Base-by-base conservation (phyloP, 306 rosid genomes). In the Cucumis cinereus region DNA sequence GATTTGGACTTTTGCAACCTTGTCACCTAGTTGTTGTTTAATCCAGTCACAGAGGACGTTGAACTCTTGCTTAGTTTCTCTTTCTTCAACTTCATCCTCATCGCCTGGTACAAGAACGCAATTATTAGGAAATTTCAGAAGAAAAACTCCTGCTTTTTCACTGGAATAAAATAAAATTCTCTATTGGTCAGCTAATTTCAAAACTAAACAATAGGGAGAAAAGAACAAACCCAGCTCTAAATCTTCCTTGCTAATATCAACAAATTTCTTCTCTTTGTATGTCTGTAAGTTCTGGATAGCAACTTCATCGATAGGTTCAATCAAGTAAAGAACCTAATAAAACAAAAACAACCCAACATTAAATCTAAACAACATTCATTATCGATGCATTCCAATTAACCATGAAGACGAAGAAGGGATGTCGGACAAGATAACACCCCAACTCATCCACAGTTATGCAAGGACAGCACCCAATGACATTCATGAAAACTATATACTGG, bases 231-330 rank as follows among this genome's bases (percentile, higher is more conserved):
- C 99, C 77, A 95, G 82, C 82, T 95, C 99, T 73, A 95, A 83
- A 81, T 95, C 99, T 70, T 95, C 99, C 88, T 95, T 95, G 92
- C 99, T 95, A 75, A 95, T 95, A 81, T 92, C 99, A 84, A 95
- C 97, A 87, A 95, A 95, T 75, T 90, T 92, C 81, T 95, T 92
- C 82, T 95, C 99, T 82, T 92, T 95, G 86, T 84, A 95, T 55
- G 98, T 95, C 71, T 92, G 97, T 74, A 95, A 85, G 83, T 95
- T 92, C 90, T 95, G 99, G 84, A 95, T 92, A 22, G 98, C 93
- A 81, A 95, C 99, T 82, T 95, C 99, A 64, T 95, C 99, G 71
- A 95, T 90, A 13, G 99, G 98, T 76, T 95, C 99, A 76, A 95
- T 82, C 84, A 92, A 88, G 85, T 90, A 95, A 74, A 95, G 88